These are phyloP conservation scores for Penicillium lividum DNA, from an alignment of 495 filamentous ascomycete species.

Conservation along the genomic window DNA sequence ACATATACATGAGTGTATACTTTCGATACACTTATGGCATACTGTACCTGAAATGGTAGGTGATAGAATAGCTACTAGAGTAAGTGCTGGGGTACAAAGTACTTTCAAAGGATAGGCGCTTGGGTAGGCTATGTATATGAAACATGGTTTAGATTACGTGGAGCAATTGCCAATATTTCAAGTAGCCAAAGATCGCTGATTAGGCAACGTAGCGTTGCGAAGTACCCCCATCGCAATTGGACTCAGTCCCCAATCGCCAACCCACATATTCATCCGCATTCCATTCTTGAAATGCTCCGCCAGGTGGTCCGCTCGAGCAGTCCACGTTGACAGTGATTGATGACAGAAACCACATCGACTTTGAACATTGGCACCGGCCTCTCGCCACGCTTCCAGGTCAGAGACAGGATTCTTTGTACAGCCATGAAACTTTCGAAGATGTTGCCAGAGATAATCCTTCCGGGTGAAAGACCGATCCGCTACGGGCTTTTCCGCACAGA, in stretches of 20 bases:
- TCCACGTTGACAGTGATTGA: constrained; percentile 61
- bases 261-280: constrained; percentile 68
- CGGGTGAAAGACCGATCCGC: constrained; percentile 75
- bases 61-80: too few species aligned
- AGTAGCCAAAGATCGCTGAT: constrained; percentile 12
- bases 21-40: too few species aligned
- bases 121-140: too few species aligned
- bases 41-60: too few species aligned
- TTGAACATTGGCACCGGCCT: constrained; percentile 54
- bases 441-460: constrained; percentile 83
- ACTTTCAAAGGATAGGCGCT: too few species aligned
- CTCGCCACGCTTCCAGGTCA: constrained; percentile 71
- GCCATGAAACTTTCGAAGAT: constrained; percentile 73
- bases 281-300: constrained; percentile 70
- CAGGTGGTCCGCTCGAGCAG: constrained; percentile 62
- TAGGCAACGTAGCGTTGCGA: constrained; percentile 62
- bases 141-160: too few species aligned
- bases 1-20: too few species aligned
- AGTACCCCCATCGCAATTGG: constrained; percentile 56
- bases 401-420: constrained; percentile 59
- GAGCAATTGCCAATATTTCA: neutral
- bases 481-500: constrained; percentile 65
- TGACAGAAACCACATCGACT: constrained; percentile 76
- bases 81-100: too few species aligned
- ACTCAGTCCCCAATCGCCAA: constrained; percentile 73